A percentile compares a stretch with the other conserved stretches of the same genome.
phyloP scores from a whole-genome alignment of 495 filamentous ascomycete species.

The Hypoxylon rickii region DNA sequence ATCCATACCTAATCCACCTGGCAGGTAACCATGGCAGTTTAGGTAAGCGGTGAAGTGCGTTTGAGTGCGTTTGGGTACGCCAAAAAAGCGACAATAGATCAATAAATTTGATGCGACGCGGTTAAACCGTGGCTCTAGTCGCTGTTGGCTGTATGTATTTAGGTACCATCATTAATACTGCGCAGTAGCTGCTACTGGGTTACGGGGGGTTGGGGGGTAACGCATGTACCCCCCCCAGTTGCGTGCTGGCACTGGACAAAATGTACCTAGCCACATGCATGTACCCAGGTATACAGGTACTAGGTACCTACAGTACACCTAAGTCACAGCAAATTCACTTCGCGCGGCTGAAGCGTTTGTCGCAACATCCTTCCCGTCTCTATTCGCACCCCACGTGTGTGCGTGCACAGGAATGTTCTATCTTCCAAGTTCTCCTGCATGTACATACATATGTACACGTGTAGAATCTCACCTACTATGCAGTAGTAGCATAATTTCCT shows the following conservation, averaged over 20 bases:
- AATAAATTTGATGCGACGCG: neutral
- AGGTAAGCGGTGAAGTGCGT: conserved; percentile 29
- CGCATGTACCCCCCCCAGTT: neutral
- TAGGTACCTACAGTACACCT: neutral
- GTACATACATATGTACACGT: neutral
- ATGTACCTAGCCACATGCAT: neutral
- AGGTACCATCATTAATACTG: too few species aligned
- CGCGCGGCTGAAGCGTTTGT: conserved; percentile 32
- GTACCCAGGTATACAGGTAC: neutral
- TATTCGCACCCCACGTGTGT: conserved; percentile 4
- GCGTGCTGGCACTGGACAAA: too few species aligned
- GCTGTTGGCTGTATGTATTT: too few species aligned
- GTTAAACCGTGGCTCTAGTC: neutral
- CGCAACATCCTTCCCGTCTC: conserved; percentile 20
- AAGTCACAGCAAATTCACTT: conserved; percentile 1
- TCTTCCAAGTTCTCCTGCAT: neutral
- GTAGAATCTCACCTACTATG: conserved; percentile 12
- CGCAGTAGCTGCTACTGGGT: too few species aligned
- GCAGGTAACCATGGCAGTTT: conserved; percentile 13
- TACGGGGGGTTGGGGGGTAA: too few species aligned
- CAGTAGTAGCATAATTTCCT: conserved; percentile 26
- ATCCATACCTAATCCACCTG: neutral
- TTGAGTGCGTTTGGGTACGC: too few species aligned
- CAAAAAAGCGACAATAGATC: too few species aligned
- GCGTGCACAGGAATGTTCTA: neutral